Percentiles rank a stretch among this genome's conserved stretches.
Evolutionary conservation across 345 rosid species (phyloP).

Genomic region (Eucalyptus coolabah): DNA sequence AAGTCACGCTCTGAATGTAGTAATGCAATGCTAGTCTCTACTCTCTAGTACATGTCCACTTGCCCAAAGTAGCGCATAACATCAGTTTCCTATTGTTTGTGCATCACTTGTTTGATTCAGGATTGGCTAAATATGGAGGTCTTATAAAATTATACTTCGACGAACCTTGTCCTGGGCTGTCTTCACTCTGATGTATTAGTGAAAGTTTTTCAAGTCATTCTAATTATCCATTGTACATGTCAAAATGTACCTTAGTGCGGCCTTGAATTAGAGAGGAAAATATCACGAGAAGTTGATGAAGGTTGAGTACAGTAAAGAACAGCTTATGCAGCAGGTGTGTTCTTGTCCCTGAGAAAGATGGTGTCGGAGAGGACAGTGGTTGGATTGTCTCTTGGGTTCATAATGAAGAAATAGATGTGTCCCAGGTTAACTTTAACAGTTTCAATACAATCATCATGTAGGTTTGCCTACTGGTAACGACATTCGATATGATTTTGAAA

Average conservation of each 20-base stretch:
- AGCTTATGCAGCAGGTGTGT: slow-evolving; percentile 27
- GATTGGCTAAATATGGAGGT: slow-evolving; percentile 26
- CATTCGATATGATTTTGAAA: no score
- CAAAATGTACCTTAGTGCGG: no score
- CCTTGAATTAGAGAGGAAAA: background rate
- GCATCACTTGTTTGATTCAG: background rate
- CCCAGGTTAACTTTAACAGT: no score
- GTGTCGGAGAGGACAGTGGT: slow-evolving; percentile 11
- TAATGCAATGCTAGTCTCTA: slow-evolving; percentile 3
- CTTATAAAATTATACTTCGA: background rate
- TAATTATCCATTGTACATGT: background rate
- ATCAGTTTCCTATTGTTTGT: background rate
- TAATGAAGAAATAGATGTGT: no score
- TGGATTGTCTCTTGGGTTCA: no score
- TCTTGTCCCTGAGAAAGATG: slow-evolving; percentile 11
- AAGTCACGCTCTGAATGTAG: slow-evolving; percentile 24
- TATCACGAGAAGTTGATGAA: background rate
- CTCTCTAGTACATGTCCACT: background rate
- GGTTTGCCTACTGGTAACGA: no score
- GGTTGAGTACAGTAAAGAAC: slow-evolving; percentile 20
- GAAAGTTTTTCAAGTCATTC: background rate
- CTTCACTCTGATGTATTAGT: background rate
- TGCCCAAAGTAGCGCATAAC: background rate
- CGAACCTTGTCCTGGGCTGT: background rate
- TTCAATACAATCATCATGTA: no score